Base-by-base conservation (phyloP, 768 basidiomycete species). In the Serendipita sp. region DNA sequence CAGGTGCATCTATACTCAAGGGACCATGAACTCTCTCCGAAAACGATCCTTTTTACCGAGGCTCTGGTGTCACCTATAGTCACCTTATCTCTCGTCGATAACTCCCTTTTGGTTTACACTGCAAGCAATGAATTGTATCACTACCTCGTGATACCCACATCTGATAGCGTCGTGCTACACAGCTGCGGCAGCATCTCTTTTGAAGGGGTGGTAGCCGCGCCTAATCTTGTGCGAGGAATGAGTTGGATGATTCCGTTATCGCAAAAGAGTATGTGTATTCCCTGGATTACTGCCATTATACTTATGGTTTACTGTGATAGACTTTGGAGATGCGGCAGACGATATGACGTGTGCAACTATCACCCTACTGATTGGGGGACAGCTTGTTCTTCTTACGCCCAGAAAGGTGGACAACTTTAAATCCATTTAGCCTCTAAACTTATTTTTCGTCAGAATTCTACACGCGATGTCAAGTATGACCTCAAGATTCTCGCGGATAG, bases 231-330 rank as follows among this genome's bases (percentile, higher is more conserved):
- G 1, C 78, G 93, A 66, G 88, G 88, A 68, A 75, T 98, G 71
- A 96, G 94, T 73, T 99, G 96, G 96, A 88, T 98, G 84, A 89
- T 99, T 65, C 95, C 96, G 0, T 78, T 80, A 65, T 84, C 87
- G 8, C 95, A 98, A 73, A 97, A 94, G 74, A 86, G 96, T 95
- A 72, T 69, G 86, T 47, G 3, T 32, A n/a, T 78, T 15, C 11
- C 30, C 44, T 44, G 24, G 16, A 11, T 10, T 3, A 30, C 11
- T 28, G 48, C 37, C 16, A 44, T 56, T 44, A 37, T 37, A 48
- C 51, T 3, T 16, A 65, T 7, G 32, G 15, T 47, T 67, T n/a
- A 53, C 48, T 18, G 18, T 34, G n/a, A 3, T 69, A 97, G 94
- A 90, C 71, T 80, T 97, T 7, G 96, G 96, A 13, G 93, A 99